A percentile compares a stretch with the other conserved stretches of the same genome.
Conservation (phyloP, 441 rosid genomes). For the Croton laevigatus region DNA sequence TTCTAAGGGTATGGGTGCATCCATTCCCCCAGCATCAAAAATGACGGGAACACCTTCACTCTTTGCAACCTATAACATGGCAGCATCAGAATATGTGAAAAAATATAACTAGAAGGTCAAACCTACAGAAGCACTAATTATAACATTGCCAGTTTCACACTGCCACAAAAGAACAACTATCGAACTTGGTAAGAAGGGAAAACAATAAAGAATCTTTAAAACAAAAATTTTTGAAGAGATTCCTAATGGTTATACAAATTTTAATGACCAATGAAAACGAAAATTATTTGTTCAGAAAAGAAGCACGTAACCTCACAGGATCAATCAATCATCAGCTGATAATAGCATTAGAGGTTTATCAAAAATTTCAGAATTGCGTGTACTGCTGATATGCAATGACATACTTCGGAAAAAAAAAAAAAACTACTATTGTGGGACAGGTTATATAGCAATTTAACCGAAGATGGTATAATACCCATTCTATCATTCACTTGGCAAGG, state of each 20-base stretch:
- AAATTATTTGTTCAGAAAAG: neutral
- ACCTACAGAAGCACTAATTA: neutral
- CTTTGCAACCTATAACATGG: constrained; percentile 62
- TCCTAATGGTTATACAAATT: neutral
- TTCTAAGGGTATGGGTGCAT: constrained; percentile 62
- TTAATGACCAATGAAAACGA: neutral
- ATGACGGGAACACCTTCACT: constrained; percentile 75
- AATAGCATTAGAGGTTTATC: neutral
- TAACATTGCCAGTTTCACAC: neutral
- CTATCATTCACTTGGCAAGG: neutral
- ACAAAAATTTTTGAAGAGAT: neutral
- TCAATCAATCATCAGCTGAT: neutral
- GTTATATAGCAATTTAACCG: neutral
- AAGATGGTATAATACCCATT: neutral
- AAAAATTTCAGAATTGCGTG: neutral
- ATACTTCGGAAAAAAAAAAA: neutral
- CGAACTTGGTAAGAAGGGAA: neutral
- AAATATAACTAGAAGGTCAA: neutral
- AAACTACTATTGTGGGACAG: neutral
- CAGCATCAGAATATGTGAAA: constrained; percentile 7
- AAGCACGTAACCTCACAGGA: neutral
- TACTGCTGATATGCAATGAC: too few relatives aligned
- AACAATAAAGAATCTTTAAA: neutral
- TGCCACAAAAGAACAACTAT: neutral
- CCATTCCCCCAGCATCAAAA: constrained; percentile 96